A percentile compares a stretch with the other conserved stretches of the same genome.
These are phyloP conservation scores for Waltergamsia citrina DNA, from an alignment of 2,329 filamentous ascomycete genomes.

Conservation along the genomic window DNA sequence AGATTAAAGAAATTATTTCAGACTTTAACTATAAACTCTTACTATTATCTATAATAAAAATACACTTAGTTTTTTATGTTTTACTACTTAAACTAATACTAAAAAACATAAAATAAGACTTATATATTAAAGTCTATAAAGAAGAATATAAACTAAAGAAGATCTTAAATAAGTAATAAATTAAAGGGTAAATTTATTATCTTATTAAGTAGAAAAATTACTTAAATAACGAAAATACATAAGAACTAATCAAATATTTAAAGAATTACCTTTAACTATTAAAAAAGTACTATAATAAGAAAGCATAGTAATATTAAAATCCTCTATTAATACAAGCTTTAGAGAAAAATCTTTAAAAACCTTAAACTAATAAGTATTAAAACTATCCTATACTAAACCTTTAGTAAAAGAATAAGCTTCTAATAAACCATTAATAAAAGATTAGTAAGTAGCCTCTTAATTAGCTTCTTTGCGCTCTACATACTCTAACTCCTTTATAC, in stretches of 20 bases:
- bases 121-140: constrained; percentile 4
- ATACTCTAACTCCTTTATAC: constrained; percentile 5
- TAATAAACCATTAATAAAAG: neutral
- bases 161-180: constrained; percentile 7
- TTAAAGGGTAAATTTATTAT: constrained; percentile 6
- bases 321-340: too few species aligned
- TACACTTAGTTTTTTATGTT: constrained; percentile 12
- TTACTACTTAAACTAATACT: constrained; percentile 8
- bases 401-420: neutral
- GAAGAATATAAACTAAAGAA: constrained; percentile 8
- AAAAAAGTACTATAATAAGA: constrained; percentile 5
- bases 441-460: neutral
- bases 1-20: constrained; percentile 8
- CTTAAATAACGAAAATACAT: constrained; percentile 9
- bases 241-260: constrained; percentile 8
- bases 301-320: too few species aligned
- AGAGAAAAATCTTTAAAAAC: neutral
- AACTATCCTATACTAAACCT: neutral
- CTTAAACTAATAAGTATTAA: constrained; percentile 1
- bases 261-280: constrained; percentile 4
- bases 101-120: constrained; percentile 5
- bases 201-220: constrained; percentile 11
- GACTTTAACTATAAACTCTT: constrained; percentile 10
- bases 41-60: constrained; percentile 5
- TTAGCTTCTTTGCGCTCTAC: constrained; percentile 2